Base-by-base conservation (phyloP, 2,329 filamentous ascomycete species). In the Aspergillus tanneri region DNA sequence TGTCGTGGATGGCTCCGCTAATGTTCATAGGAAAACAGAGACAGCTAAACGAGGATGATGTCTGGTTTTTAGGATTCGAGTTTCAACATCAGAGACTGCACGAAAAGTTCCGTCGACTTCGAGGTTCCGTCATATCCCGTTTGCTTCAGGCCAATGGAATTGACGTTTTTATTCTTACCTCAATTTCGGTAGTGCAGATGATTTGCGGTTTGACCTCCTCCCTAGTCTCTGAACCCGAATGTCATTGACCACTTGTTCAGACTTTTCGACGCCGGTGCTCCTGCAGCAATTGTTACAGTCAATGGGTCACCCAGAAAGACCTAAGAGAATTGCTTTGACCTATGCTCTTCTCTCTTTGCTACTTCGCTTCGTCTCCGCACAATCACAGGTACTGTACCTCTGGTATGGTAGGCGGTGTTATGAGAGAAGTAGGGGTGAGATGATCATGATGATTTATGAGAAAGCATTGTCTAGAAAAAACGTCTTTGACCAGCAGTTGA, bases 341-440 rank as follows among this genome's bases (percentile, higher is more conserved):
- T 92, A 87, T 62, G 85, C 86, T 1, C 61, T 80, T 0, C 62
- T 88, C 2, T 82, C 82, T 3, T 70, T 91, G 2, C 59, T 79
- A 2, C 69, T 83, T 3, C 79, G 86, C 25, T 69, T 90, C 2
- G 60, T 85, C 5, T 77, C 79, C 7, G 77, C 81, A 1, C 88
- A 92, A 58, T 80, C 81, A 0, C 77, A 78, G 4, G 82, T 90
- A 0, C 82, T 91, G 58, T 82, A 75, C 19, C 72, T 90, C 0
- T 96, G 90, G 90, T 95, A 87, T 62, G 83, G 84, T n/a, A 81
- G 90, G 55, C 83, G 91, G 50, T 82, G 82, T 22, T 96, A 96
- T 58, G 90, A 96, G 66, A 76, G 90, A 49, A 90, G 86, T 4
- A 77, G 90, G 39, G 90, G 90, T 4, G 90, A 95, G 69, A 82